A percentile compares a stretch with the other conserved stretches of the same genome.
These are phyloP conservation scores for Panicum miliaceum DNA, from an alignment of 176 grass and related monocot species.

Conservation along the genomic window DNA sequence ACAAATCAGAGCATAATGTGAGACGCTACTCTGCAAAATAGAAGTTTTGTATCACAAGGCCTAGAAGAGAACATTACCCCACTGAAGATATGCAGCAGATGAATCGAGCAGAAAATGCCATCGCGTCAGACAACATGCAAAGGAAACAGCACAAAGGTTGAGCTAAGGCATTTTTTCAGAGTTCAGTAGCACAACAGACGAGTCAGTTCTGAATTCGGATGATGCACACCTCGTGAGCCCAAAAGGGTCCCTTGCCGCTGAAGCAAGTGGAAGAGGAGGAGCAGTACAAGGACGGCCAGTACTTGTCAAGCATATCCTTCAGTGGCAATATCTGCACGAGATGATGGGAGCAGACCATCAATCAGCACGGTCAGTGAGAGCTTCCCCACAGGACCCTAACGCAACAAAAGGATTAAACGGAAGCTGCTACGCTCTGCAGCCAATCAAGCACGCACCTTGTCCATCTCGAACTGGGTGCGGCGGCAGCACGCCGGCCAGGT, in stretches of 20 bases:
- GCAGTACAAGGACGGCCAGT: slow-evolving; percentile 65
- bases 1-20: neutral
- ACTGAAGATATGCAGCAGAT: slow-evolving; percentile 29
- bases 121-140: neutral
- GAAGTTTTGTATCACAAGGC: neutral
- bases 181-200: neutral
- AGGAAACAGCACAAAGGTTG: slow-evolving; percentile 21
- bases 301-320: slow-evolving; percentile 34
- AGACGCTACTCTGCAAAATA: neutral
- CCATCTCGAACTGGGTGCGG: slow-evolving; percentile 48
- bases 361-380: neutral
- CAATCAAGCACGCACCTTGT: slow-evolving; percentile 46
- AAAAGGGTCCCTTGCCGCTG: slow-evolving; percentile 58
- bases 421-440: neutral
- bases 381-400: neutral
- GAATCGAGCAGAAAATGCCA: neutral
- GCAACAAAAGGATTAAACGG: neutral
- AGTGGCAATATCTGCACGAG: slow-evolving; percentile 44
- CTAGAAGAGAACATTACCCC: slow-evolving; percentile 49
- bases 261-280: slow-evolving; percentile 54
- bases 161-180: neutral
- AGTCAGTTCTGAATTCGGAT: slow-evolving; percentile 6
- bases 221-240: slow-evolving; percentile 57
- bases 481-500: slow-evolving; percentile 62
- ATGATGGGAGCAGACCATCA: neutral